Percentiles rank a stretch among this genome's conserved stretches.
Conservation (phyloP, 805 yeast species). For the Zygosaccharomyces pseudorouxii region DNA sequence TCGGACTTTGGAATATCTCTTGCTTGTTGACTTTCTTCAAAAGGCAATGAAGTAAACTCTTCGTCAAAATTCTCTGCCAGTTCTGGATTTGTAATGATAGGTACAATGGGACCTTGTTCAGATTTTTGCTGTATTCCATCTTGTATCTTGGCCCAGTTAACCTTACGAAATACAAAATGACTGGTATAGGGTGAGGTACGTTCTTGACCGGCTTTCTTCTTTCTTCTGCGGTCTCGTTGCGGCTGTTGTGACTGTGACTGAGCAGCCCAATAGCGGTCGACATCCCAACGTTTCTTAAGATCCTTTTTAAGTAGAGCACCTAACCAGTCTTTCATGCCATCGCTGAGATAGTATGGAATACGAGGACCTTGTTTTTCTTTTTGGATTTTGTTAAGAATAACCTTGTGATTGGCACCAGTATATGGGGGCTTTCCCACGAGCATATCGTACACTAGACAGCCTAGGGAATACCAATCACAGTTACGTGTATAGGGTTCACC, state of each 20-base stretch:
- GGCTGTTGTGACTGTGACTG: slow-evolving; percentile 16
- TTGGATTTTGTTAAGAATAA: slow-evolving; percentile 68
- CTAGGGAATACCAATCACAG: slow-evolving; percentile 92
- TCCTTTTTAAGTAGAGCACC: slow-evolving; percentile 62
- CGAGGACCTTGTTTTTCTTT: slow-evolving; percentile 52
- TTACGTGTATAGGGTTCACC: slow-evolving; percentile 73
- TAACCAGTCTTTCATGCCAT: slow-evolving; percentile 74
- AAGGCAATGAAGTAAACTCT: slow-evolving; percentile 69
- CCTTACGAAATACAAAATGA: slow-evolving; percentile 71
- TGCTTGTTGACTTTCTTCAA: slow-evolving; percentile 28
- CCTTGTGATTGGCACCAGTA: slow-evolving; percentile 74
- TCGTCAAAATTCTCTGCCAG: slow-evolving; percentile 80
- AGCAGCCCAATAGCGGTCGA: slow-evolving; percentile 46
- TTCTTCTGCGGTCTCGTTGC: slow-evolving; percentile 20
- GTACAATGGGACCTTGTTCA: slow-evolving; percentile 72
- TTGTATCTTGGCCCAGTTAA: slow-evolving; percentile 62
- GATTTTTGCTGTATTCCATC: slow-evolving; percentile 41
- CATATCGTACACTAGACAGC: slow-evolving; percentile 75
- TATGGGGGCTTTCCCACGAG: slow-evolving; percentile 85
- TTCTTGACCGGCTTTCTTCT: slow-evolving; percentile 30
- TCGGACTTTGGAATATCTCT: slow-evolving; percentile 17
- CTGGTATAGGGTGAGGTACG: slow-evolving; percentile 42
- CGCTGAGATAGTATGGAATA: slow-evolving; percentile 70
- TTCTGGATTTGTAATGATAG: slow-evolving; percentile 73
- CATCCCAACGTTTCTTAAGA: slow-evolving; percentile 61